Evolutionary conservation across 2,329 filamentous ascomycete genomes (phyloP).

Genomic region (Sphaceloma murrayae): DNA sequence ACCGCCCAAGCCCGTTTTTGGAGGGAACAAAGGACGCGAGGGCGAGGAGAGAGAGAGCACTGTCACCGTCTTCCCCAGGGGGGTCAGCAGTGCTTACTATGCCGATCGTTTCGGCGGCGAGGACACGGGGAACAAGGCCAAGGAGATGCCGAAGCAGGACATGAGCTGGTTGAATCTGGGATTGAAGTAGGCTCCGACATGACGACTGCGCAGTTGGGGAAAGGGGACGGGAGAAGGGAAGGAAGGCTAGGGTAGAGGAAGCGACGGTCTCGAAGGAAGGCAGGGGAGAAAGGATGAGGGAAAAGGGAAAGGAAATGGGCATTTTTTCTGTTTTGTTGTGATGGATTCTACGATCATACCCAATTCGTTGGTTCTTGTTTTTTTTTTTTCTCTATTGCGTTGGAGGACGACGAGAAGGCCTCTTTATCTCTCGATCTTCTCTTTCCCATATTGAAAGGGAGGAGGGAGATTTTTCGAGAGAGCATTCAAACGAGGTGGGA

Average conservation of each 20-base stretch:
- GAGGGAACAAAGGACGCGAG: conserved; percentile 15
- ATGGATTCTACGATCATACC: conserved; percentile 16
- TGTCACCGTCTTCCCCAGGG: conserved; percentile 31
- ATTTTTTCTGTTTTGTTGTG: conserved; percentile 1
- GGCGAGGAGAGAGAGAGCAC: conserved; percentile 21
- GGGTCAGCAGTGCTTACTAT: conserved; percentile 27
- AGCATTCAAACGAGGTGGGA: too few relatives aligned
- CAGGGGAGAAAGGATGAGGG: background rate
- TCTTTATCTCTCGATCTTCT: too few relatives aligned
- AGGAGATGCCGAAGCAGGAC: conserved; percentile 15
- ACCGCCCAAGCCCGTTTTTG: conserved; percentile 18
- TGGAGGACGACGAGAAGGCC: too few relatives aligned
- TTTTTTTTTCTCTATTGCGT: conserved; percentile 3
- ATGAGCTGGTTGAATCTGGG: conserved; percentile 18
- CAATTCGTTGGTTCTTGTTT: conserved; percentile 10
- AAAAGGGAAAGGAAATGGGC: conserved; percentile 1
- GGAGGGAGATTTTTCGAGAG: too few relatives aligned
- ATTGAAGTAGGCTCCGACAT: conserved; percentile 2
- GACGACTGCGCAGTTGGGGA: background rate
- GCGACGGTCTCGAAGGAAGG: too few relatives aligned
- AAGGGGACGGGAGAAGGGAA: background rate
- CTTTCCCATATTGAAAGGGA: background rate
- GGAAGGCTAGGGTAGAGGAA: background rate
- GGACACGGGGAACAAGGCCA: background rate
- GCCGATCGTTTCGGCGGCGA: conserved; percentile 19